Conservation (phyloP, 208 protist genomes). For the Wallacemonas collosoma region DNA sequence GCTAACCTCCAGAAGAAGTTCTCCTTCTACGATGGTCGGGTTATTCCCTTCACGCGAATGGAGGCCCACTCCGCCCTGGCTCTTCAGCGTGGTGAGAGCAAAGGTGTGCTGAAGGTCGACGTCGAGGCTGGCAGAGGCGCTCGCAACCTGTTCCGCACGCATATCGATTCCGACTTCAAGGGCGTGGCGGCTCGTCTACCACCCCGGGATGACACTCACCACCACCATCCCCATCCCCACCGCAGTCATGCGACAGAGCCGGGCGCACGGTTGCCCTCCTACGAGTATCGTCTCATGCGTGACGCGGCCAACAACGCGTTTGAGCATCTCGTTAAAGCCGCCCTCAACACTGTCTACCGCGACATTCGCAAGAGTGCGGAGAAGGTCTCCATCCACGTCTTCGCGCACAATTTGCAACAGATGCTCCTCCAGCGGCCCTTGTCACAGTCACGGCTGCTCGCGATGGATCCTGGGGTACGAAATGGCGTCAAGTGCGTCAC, state of each 20-base stretch:
- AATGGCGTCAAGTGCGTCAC: conserved; percentile 88
- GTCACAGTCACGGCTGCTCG: conserved; percentile 60
- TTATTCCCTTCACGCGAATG: conserved; percentile 45
- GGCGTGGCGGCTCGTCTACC: conserved; percentile 19
- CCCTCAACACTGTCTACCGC: conserved; percentile 47
- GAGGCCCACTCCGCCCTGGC: conserved; percentile 65
- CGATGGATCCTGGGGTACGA: conserved; percentile 82
- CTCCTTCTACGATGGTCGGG: conserved; percentile 55
- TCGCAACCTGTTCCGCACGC: conserved; percentile 41
- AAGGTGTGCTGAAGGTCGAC: conserved; percentile 70
- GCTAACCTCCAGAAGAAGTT: conserved; percentile 63
- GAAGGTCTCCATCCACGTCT: conserved; percentile 73
- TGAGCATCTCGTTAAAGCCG: conserved; percentile 49
- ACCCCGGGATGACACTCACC: not conserved
- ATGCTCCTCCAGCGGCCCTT: conserved; percentile 83
- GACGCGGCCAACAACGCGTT: conserved; percentile 31
- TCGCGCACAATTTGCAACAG: conserved; percentile 78
- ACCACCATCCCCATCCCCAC: too few relatives aligned
- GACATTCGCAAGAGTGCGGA: conserved; percentile 80
- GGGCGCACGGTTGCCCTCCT: conserved; percentile 13
- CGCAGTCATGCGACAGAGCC: too few relatives aligned
- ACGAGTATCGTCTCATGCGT: conserved; percentile 30
- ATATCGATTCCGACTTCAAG: conserved; percentile 30
- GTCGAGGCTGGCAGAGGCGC: conserved; percentile 26
- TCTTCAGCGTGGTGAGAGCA: conserved; percentile 67